Percentiles rank a stretch among this genome's conserved stretches.
These are phyloP conservation scores for Pleurotus tuoliensis DNA, from an alignment of 768 basidiomycete species.

Conservation along the genomic window DNA sequence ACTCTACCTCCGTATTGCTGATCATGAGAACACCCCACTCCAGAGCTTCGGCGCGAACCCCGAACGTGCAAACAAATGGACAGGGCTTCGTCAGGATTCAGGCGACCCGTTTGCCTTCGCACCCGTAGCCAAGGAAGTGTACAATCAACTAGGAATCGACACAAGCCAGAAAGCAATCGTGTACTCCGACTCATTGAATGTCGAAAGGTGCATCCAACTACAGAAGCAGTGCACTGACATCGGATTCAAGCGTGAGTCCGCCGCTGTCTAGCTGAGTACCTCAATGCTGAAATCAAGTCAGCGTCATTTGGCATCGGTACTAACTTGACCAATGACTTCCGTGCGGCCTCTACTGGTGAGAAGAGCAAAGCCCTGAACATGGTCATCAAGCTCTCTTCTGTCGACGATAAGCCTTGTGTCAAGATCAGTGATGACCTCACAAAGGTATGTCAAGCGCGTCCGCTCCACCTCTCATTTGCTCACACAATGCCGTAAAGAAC, in stretches of 20 bases:
- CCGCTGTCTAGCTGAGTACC: background rate
- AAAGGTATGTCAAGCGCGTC: constrained; percentile 43
- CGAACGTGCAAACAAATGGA: constrained; percentile 68
- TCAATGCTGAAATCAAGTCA: constrained; percentile 23
- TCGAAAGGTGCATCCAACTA: constrained; percentile 67
- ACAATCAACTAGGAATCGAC: constrained; percentile 66
- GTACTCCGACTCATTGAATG: constrained; percentile 78
- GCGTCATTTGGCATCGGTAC: constrained; percentile 95
- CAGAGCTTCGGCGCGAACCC: constrained; percentile 59
- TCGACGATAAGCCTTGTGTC: constrained; percentile 73
- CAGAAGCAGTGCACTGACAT: constrained; percentile 70
- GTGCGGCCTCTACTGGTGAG: constrained; percentile 39
- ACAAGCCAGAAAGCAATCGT: constrained; percentile 64
- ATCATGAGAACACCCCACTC: background rate
- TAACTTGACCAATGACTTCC: constrained; percentile 82
- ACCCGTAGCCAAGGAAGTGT: constrained; percentile 66
- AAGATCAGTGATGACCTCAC: constrained; percentile 92
- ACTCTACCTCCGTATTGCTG: background rate
- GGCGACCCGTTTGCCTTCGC: constrained; percentile 88
- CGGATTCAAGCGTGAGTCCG: constrained; percentile 56
- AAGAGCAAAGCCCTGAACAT: constrained; percentile 87
- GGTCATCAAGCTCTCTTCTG: constrained; percentile 85
- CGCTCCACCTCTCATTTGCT: background rate
- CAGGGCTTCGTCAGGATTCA: constrained; percentile 87
- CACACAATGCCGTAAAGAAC: background rate